Conservation (phyloP, 1,284 basidiomycete genomes). For the Ceratobasidium sp. region DNA sequence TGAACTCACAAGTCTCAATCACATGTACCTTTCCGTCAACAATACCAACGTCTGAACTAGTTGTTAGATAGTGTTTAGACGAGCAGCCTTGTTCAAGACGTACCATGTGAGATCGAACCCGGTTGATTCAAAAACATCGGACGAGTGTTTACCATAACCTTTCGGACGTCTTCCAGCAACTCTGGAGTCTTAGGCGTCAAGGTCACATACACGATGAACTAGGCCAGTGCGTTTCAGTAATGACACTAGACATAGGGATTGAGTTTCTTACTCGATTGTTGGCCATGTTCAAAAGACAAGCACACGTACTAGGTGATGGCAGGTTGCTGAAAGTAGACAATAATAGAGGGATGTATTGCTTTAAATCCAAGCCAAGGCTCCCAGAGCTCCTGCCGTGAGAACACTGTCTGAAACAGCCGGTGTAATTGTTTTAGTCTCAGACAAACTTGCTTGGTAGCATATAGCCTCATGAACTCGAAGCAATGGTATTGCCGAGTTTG, state of each 20-base stretch:
- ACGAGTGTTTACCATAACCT: constrained; percentile 24
- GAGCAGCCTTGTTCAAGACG: background rate
- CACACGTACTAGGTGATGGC: background rate
- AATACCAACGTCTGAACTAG: constrained; percentile 23
- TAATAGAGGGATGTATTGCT: too few relatives aligned
- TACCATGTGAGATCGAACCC: constrained; percentile 35
- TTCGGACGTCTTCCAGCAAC: constrained; percentile 20
- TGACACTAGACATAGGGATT: background rate
- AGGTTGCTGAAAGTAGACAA: too few relatives aligned
- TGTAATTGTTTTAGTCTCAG: background rate
- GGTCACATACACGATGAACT: constrained; percentile 39
- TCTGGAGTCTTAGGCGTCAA: constrained; percentile 31
- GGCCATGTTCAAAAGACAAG: constrained; percentile 19
- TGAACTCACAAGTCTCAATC: constrained; percentile 39
- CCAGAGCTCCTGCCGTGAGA: background rate
- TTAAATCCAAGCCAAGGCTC: background rate
- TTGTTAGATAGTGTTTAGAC: background rate
- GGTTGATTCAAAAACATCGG: constrained; percentile 13
- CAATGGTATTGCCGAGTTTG: too few relatives aligned
- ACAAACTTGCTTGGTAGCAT: too few relatives aligned
- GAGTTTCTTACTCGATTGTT: constrained; percentile 17
- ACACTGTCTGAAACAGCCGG: background rate
- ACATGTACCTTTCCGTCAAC: constrained; percentile 38
- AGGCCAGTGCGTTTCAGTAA: background rate
- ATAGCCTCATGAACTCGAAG: too few relatives aligned